Percentiles rank a stretch among this genome's conserved stretches.
Evolutionary conservation across 2,329 filamentous ascomycete species (phyloP).

Genomic region (Fusarium caatingaense): DNA sequence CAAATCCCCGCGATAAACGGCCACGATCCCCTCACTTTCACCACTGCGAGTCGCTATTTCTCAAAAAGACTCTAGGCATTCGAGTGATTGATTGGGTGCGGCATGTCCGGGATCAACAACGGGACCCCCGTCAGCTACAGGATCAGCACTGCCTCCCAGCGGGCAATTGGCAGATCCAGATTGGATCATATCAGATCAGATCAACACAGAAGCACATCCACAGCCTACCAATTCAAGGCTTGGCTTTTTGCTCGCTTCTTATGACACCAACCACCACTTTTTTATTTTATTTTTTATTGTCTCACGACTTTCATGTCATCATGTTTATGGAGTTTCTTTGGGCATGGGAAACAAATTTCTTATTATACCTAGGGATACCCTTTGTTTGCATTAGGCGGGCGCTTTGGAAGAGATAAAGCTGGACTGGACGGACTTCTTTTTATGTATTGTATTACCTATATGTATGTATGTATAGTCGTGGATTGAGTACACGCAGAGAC

Average conservation of each 20-base stretch:
- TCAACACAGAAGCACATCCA: conserved; percentile 13
- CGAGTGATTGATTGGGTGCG: conserved; percentile 40
- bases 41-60: neutral
- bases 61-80: conserved; percentile 16
- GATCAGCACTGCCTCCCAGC: conserved; percentile 39
- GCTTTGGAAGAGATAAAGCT: conserved; percentile 12
- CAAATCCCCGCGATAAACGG: conserved; percentile 11
- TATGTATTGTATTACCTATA: neutral
- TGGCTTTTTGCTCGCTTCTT: conserved; percentile 11
- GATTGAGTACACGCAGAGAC: conserved; percentile 32
- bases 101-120: conserved; percentile 37
- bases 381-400: conserved; percentile 25
- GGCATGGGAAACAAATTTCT: conserved; percentile 7
- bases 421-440: neutral
- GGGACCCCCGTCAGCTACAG: conserved; percentile 41
- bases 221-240: conserved; percentile 26
- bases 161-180: conserved; percentile 8
- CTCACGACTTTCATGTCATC: conserved; percentile 18
- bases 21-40: neutral
- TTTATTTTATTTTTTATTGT: neutral
- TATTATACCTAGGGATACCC: conserved; percentile 38
- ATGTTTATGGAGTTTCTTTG: conserved; percentile 29
- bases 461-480: conserved; percentile 11
- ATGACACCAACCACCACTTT: conserved; percentile 9
- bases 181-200: conserved; percentile 9